phyloP scores from a whole-genome alignment of 108 stramenopile species.

The Cyclotella kingstonii region DNA sequence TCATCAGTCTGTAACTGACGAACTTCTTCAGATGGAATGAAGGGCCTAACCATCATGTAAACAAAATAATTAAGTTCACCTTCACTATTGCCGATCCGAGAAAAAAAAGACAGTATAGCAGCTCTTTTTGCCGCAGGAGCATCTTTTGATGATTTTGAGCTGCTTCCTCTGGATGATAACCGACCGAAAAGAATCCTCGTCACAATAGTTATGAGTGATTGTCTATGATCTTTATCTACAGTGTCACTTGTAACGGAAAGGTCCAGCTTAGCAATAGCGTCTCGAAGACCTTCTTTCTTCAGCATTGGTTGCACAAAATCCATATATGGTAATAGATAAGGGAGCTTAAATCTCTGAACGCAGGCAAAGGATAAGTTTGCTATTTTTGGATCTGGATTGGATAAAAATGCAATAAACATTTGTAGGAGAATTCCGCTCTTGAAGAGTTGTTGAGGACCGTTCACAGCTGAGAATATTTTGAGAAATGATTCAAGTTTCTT shows the following conservation, averaged over 20 bases:
- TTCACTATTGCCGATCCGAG: conserved; percentile 54
- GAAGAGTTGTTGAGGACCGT: conserved; percentile 77
- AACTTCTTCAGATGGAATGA: conserved; percentile 48
- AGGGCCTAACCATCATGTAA: conserved; percentile 73
- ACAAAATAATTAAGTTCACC: conserved; percentile 70
- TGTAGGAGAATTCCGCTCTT: conserved; percentile 55
- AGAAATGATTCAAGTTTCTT: conserved; percentile 62
- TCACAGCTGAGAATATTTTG: conserved; percentile 71
- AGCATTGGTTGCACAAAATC: conserved; percentile 53
- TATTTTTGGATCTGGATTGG: conserved; percentile 60
- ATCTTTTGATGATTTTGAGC: conserved; percentile 67
- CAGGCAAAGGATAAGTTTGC: conserved; percentile 61
- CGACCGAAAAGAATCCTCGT: conserved; percentile 79
- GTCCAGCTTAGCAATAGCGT: conserved; percentile 65
- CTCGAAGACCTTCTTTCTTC: conserved; percentile 64
- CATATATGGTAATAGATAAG: conserved; percentile 56
- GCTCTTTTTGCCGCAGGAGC: conserved; percentile 69
- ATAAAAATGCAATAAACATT: conserved; percentile 59
- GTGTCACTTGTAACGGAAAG: conserved; percentile 43
- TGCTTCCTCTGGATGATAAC: conserved; percentile 51
- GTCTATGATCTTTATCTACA: conserved; percentile 55
- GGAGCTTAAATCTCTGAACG: conserved; percentile 61
- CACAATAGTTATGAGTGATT: conserved; percentile 55
- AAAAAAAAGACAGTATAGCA: conserved; percentile 77
- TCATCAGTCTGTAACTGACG: conserved; percentile 29